phyloP scores from a whole-genome alignment of 441 rosid species.

The Populus tomentosa region DNA sequence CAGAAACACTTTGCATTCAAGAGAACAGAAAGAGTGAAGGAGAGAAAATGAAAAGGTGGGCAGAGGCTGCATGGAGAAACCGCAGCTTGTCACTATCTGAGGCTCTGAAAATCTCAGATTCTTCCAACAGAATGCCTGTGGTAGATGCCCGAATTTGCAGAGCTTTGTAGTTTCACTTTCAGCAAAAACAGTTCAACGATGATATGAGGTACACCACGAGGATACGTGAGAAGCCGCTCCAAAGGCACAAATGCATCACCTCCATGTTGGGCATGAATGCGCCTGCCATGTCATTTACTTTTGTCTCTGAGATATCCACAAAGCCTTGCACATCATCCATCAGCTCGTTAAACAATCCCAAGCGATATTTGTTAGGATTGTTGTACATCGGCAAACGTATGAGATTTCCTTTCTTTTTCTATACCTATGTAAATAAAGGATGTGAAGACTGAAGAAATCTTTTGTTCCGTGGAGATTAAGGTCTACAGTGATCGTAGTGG shows the following conservation, averaged over 20 bases:
- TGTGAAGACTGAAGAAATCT: too few species aligned
- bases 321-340: too few species aligned
- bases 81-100: slow-evolving; percentile 54
- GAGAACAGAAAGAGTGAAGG: slow-evolving; percentile 77
- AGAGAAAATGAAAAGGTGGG: slow-evolving; percentile 29
- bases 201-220: background rate
- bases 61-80: slow-evolving; percentile 20
- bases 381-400: background rate
- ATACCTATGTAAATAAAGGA: too few species aligned
- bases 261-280: background rate
- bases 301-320: background rate
- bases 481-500: background rate
- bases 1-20: slow-evolving; percentile 62
- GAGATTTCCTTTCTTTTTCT: background rate
- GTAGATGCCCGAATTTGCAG: slow-evolving; percentile 59
- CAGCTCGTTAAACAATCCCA: too few species aligned
- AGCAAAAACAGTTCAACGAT: background rate
- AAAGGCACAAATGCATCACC: background rate
- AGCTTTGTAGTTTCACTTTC: slow-evolving; percentile 22
- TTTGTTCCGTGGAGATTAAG: background rate
- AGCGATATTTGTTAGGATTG: background rate
- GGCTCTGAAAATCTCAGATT: slow-evolving; percentile 47
- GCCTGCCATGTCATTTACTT: background rate
- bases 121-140: slow-evolving; percentile 28
- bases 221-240: background rate